Base-by-base conservation (phyloP, 225 moss, liverwort and hornwort genomes). In the Straminergon stramineum region DNA sequence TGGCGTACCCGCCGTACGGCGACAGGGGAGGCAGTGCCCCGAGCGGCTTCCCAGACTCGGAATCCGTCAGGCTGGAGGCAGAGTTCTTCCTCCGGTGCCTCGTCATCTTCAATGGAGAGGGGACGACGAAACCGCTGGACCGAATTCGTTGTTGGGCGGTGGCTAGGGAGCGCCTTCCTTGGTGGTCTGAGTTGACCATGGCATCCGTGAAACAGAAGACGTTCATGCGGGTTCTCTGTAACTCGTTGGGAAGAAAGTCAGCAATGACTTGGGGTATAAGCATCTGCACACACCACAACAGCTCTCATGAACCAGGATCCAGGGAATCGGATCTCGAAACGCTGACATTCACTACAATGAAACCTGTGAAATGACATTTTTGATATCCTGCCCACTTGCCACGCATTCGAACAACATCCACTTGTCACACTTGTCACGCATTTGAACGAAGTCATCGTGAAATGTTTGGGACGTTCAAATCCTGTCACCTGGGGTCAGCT, bases 141-240 rank as follows among this genome's bases (percentile, higher is more conserved):
- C 94, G 90, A 57, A 89, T 88, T 77, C 90, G 87, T 88, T 93
- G 93, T 75, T 94, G 88, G 79, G 86, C 74, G 82, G 83, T 81
- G 77, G 85, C 71, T 17, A 66, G 37, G 61, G 76, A 35, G 66
- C 92, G 79, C 85, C 93, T 95, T 80, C 94, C 95, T 78, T 91
- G 64, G 76, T 86, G 91, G 68, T 92, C 91, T 23, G 92, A 91
- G 81, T 91, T 93, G 41, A 93, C 39, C 53, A 91, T 76, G 74
- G 91, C 91, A 87, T 97, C 95, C n/a, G 95, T 96, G 91, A 99
- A 99, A 83, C 99, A 99, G 70, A 97, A 93, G 20, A 96, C 92
- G 88, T 99, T 99, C 82, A 97, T 90, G 78, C 97, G 95, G 57
- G 96, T 96, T 88, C 97, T 95, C 92, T 93, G 95, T 84, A 99